Evolutionary conservation across 2,329 filamentous ascomycete genomes (phyloP), one percentile per base, ranked within the genome.

Genomic region (Colletotrichum truncatum): DNA sequence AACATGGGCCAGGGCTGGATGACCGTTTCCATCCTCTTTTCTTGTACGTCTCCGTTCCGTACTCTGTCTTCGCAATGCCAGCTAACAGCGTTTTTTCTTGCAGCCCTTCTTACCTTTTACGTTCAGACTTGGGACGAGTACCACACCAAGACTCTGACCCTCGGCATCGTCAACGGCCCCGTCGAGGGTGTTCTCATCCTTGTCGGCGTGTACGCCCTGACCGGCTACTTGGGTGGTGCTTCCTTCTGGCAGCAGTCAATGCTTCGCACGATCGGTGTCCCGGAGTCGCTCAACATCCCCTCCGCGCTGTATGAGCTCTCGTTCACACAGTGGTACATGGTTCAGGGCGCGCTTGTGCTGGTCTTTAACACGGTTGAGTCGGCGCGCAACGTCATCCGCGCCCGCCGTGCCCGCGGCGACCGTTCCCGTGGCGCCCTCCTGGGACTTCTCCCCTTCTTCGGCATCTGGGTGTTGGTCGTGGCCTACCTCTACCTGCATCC

Each of bases 121-220:
- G 91, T 98, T 41, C 96, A 98, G 78, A 98, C 96, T 32, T 99
- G 96, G 96, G 96, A 99, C 75, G 96, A 98, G 78, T 99, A 98
- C 81, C 95, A 98, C 81, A 99, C 96, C 54, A 94, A 98, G 78
- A 96, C 94, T 3, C 87, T 99, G 49, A 98, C 94, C 2, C 87
- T 99, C 6, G 96, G 96, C 64, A 82, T 98, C 68, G 86, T 99
- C 70, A 98, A 95, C 69, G 96, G 96, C 0, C 96, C 96, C 4
- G 96, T 99, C 36, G 96, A 99, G 80, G 96, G 96, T 54, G 91
- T 99, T 60, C 81, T 98, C 48, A 94, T 93, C 39, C 85, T 99
- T 18, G 91, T 93, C 72, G 76, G 87, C 59, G 89, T 99, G 65
- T 98, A 96, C 78, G 87, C 89, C 34, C 81, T 97, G 68, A 98